These are phyloP conservation scores for Cardamine chenopodiifolia DNA, from an alignment of 345 rosid species.

Conservation along the genomic window DNA sequence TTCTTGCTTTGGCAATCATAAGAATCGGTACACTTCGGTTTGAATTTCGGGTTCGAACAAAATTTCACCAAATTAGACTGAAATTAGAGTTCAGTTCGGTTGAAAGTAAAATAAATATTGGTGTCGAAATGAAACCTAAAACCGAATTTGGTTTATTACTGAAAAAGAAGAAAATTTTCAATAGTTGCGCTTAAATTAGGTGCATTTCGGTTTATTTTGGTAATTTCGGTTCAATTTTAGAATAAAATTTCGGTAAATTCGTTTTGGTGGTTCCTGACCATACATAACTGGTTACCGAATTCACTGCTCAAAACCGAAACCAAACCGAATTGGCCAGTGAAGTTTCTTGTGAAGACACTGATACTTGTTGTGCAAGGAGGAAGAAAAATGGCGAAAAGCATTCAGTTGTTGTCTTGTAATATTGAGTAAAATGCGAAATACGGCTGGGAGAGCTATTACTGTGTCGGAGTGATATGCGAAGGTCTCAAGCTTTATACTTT, in stretches of 20 bases:
- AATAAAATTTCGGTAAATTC: background rate
- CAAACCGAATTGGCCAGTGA: background rate
- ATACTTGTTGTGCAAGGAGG: constrained; percentile 35
- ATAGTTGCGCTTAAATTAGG: too few species aligned
- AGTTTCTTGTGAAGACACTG: background rate
- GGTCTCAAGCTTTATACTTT: constrained; percentile 35
- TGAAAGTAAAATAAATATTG: background rate
- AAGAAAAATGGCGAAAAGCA: background rate
- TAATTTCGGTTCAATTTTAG: too few species aligned
- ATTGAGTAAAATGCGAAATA: constrained; percentile 1
- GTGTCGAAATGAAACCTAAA: background rate
- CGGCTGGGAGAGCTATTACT: background rate
- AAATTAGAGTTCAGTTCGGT: background rate
- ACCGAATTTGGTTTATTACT: background rate
- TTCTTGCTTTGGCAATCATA: too few species aligned
- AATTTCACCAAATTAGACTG: too few species aligned
- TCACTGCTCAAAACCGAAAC: background rate
- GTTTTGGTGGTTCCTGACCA: background rate
- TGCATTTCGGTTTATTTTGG: too few species aligned
- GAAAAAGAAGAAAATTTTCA: too few species aligned
- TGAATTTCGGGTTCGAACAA: background rate
- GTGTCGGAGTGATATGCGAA: constrained; percentile 45
- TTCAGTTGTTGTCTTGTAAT: background rate
- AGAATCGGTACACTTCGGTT: background rate
- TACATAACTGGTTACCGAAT: background rate